Conservation (phyloP, 106 monocot species). For the Dendrobium nobile region DNA sequence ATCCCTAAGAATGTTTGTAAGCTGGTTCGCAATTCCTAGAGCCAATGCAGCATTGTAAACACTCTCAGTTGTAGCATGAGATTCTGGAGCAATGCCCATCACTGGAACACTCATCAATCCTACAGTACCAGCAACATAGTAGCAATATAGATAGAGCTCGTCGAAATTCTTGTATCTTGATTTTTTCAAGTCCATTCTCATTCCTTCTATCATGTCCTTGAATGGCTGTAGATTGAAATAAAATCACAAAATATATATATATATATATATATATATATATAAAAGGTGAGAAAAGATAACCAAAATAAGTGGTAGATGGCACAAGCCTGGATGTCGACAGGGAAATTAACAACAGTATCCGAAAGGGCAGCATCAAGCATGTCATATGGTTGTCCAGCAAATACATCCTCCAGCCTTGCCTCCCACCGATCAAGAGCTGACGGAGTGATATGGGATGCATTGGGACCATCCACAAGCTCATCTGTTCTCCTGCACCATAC, state of each 20-base stretch:
- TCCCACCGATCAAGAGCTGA: conserved; percentile 36
- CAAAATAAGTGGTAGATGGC: not conserved
- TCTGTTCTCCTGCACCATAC: conserved; percentile 47
- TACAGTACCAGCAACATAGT: conserved; percentile 71
- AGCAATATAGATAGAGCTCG: conserved; percentile 62
- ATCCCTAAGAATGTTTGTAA: conserved; percentile 67
- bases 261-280: no score
- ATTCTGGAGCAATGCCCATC: conserved; percentile 57
- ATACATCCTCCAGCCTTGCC: conserved; percentile 36
- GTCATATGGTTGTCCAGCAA: conserved; percentile 34
- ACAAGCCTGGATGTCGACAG: conserved; percentile 57
- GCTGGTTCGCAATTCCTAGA: conserved; percentile 25
- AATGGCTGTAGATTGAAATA: conserved; percentile 40
- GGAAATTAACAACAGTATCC: conserved; percentile 39
- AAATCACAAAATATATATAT: not conserved
- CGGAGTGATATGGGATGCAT: conserved; percentile 43
- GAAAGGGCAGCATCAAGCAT: conserved; percentile 43
- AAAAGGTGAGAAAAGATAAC: not conserved
- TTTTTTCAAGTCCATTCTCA: conserved; percentile 63
- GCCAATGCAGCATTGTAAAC: conserved; percentile 27
- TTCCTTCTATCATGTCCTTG: conserved; percentile 79
- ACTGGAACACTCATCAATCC: conserved; percentile 75
- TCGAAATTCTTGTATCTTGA: conserved; percentile 45
- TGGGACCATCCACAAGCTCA: conserved; percentile 47
- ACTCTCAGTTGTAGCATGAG: conserved; percentile 43